Evolutionary conservation across 192 early-diverging fungal species (phyloP), one percentile per base, ranked within the genome.

Genomic region (Coemansia reversa): DNA sequence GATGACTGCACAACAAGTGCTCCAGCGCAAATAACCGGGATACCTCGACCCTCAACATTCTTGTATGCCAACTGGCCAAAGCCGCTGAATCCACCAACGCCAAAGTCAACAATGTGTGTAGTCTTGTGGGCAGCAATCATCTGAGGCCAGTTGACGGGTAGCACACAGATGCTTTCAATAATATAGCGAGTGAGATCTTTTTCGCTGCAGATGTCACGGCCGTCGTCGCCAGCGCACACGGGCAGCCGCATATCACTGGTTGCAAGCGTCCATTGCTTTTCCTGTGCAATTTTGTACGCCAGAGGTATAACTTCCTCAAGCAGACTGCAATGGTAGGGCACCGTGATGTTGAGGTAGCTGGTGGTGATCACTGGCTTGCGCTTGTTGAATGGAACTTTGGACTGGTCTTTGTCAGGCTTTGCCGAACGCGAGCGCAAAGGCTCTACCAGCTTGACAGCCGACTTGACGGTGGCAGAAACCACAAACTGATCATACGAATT

Each of bases 91-190:
- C 89, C 89, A 51, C 88, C 90, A 16, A 92, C 90, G 20, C 93
- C 91, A 75, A 94, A 95, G 75, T 94, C 92, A 55, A 95, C 83
- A 45, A 93, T 85, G 78, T 94, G 91, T 24, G 90, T 90, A 63
- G 84, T 77, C 25, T 72, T 56, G 42, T 75, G 72, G 20, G 77
- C 75, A 45, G 81, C 80, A 45, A 83, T 70, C 66, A 48, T 82
- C 82, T 66, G 87, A n/a, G 60, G 60, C 92, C 48, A 86, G 70
- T 50, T 85, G 75, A 50, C 84, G 11, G 7, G 2, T 82, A 59
- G 85, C 88, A 50, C 88, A 74, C 51, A 94, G 76, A 50, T 89
- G 85, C 57, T 82, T 76, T 54, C 75, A 7, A 92, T 84, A 32
- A 95, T 69, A 9, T 84, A 85, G 51, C 76, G 53, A 28, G 90